phyloP scores from a whole-genome alignment of 2,329 filamentous ascomycete species.

The Colletotrichum acutatum region DNA sequence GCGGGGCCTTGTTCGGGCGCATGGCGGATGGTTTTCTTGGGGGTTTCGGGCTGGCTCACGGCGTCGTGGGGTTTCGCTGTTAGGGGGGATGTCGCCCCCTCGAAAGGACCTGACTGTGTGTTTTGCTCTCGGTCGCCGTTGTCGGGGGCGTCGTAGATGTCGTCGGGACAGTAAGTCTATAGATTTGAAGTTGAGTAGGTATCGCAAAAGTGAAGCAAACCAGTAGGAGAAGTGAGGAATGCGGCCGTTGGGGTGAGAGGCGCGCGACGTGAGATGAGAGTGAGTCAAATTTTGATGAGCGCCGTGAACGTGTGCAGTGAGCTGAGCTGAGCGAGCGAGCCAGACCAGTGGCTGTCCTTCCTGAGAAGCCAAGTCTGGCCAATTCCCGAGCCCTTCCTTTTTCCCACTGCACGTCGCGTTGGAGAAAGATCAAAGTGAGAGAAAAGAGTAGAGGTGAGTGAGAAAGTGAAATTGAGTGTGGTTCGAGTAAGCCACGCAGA shows the following conservation, averaged over 20 bases:
- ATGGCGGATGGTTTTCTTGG: constrained; percentile 28
- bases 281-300: constrained; percentile 30
- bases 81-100: constrained; percentile 20
- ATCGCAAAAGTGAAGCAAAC: background rate
- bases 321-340: constrained; percentile 1
- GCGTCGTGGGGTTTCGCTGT: constrained; percentile 17
- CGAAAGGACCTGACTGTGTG: background rate
- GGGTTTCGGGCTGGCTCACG: constrained; percentile 30
- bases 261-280: constrained; percentile 16
- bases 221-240: background rate
- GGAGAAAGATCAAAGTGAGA: background rate
- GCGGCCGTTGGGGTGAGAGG: background rate
- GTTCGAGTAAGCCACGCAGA: background rate
- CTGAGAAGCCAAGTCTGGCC: constrained; percentile 16
- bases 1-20: constrained; percentile 29
- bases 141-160: background rate
- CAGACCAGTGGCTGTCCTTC: constrained; percentile 5
- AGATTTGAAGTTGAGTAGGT: background rate
- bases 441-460: background rate
- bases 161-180: background rate
- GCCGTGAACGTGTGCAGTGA: background rate
- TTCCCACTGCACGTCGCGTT: background rate
- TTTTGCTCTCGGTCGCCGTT: background rate
- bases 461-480: background rate
- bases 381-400: constrained; percentile 7